Percentiles rank a stretch among this genome's conserved stretches.
phyloP scores from a whole-genome alignment of 768 basidiomycete species.

The Galerina sulciceps region DNA sequence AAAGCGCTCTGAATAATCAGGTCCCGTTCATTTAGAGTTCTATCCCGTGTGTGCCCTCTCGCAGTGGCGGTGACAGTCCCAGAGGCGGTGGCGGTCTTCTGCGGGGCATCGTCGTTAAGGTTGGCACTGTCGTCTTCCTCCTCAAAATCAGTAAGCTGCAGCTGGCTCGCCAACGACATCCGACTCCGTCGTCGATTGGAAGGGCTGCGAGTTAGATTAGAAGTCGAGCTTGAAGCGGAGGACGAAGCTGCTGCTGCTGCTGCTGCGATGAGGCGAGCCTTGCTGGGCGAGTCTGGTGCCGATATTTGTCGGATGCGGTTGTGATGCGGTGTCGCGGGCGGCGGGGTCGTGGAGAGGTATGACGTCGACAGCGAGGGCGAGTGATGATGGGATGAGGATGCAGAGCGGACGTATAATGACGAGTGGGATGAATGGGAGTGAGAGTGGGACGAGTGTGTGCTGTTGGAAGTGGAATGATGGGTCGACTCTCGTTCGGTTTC shows the following conservation, averaged over 20 bases:
- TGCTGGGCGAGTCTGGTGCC: constrained; percentile 37
- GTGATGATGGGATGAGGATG: constrained; percentile 23
- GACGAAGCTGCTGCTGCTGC: constrained; percentile 14
- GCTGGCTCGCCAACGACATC: constrained; percentile 29
- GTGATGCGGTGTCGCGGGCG: constrained; percentile 11
- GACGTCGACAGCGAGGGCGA: constrained; percentile 21
- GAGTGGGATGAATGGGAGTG: constrained; percentile 21
- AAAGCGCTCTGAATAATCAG: constrained; percentile 61
- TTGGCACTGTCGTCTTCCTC: constrained; percentile 27
- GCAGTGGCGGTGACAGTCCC: constrained; percentile 23
- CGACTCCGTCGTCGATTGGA: constrained; percentile 28
- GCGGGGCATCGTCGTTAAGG: background rate
- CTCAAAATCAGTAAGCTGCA: constrained; percentile 28
- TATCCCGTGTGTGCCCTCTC: constrained; percentile 23
- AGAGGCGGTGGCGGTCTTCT: background rate
- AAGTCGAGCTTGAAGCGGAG: constrained; percentile 10
- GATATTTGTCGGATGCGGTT: constrained; percentile 29
- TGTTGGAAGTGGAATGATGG: constrained; percentile 34
- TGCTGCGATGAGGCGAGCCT: constrained; percentile 22
- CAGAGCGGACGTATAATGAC: constrained; percentile 7
- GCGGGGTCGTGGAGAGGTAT: constrained; percentile 18
- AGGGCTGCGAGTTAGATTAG: constrained; percentile 30
- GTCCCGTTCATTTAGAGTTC: constrained; percentile 25
- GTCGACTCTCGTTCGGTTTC: constrained; percentile 79
- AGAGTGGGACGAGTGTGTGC: constrained; percentile 27